Evolutionary conservation across 2,329 filamentous ascomycete genomes (phyloP), one percentile per base, ranked within the genome.

Genomic region (Daldinia eschscholtzii): DNA sequence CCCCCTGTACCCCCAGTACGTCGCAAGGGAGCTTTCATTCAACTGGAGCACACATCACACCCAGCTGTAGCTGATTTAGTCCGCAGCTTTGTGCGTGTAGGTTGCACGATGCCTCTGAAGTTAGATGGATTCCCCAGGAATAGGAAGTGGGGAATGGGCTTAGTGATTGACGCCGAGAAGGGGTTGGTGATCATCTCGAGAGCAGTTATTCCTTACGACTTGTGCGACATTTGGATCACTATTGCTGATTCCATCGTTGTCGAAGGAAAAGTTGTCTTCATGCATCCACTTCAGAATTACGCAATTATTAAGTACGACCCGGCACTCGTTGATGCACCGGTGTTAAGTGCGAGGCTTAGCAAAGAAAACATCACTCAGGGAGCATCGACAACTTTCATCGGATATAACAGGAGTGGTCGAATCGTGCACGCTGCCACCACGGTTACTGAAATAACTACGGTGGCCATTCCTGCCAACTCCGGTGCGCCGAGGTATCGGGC

Each of bases 111-210:
- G 91, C 96, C 96, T 0, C 84, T 99, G 70, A 98, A 98, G 84
- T 87, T 99, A 9, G 96, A 99, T 79, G 96, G 96, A n/a, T 99
- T 97, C 79, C 97, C 96, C 5, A 93, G 96, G 79, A 93, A 96
- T 73, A 88, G 94, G 56, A 96, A 97, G 81, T 96, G 94, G 83
- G 96, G 96, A 0, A 98, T 97, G 85, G 96, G 96, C 42, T 84
- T 99, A 41, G 95, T 99, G n/a, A 93, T 99, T 70, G 96, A 99
- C 80, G 96, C 97, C 0, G 93, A 97, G 68, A 95, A 98, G 82
- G 96, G 96, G 18, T 86, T 99, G 18, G 96, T 99, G 6, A 88
- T 98, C 67, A 95, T 98, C 61, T 98, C 96, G 1, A 86, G 96
- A 77, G 95, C 97, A 1, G 93, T 98, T 71, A 92, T 99, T 20